Base-by-base conservation (phyloP, 2,329 filamentous ascomycete species). In the Bipolaris cookei region DNA sequence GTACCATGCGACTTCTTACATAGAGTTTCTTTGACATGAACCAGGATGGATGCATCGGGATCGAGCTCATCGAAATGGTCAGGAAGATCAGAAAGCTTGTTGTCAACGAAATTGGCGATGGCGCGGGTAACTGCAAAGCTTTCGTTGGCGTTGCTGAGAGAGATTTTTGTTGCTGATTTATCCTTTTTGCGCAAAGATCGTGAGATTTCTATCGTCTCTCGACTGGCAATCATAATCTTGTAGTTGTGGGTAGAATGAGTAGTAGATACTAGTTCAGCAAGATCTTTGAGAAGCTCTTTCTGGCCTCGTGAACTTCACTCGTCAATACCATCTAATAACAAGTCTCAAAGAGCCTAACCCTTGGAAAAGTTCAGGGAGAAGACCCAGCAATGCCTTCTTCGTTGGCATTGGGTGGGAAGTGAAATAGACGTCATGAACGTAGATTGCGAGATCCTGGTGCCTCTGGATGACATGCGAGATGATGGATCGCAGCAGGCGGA, bases 261-360 rank as follows among this genome's bases (percentile, higher is more conserved):
- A 16, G 32, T 48, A 5, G 46, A 53, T 8, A 53, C 13, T 11
- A 65, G 11, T 18, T 47, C 41, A 4, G 21, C 35, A 8, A 65
- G 18, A 49, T 59, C 46, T n/a, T 50, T 42, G 4, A 64, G 38
- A 7, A 50, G 14, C 3, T 53, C 25, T 8, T 43, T 51, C 34
- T 60, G 56, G 44, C 52, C 48, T 16, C 14, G 3, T 30, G 2
- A 18, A 35, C 46, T 35, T 45, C 54, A 59, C 28, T 62, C 62
- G 48, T 65, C 58, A 37, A 65, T 30, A 4, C 61, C 61, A 44
- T 63, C 62, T 14, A 65, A 65, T 42, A 6, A 65, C 35, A 8
- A 65, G 16, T 2, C 54, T 57, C 10, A 45, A 44, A n/a, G 57
- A 58, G 2, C 60, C 60, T 1, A 63, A n/a, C 4, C 44, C 25